Conservation (phyloP, 2,329 filamentous ascomycete species). For the Cladosporium sp. region DNA sequence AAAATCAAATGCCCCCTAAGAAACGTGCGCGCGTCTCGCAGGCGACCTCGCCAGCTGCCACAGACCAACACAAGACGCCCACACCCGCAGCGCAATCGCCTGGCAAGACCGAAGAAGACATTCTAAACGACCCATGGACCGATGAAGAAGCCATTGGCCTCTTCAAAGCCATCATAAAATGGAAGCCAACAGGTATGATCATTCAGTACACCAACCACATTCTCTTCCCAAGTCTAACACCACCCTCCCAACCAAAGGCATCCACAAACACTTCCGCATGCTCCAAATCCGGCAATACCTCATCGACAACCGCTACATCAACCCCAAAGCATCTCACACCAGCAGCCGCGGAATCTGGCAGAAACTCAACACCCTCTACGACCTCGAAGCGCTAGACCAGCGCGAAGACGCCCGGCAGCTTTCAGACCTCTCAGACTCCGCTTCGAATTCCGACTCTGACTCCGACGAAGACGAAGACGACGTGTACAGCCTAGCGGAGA, state of each 20-base stretch:
- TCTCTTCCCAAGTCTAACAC: neutral
- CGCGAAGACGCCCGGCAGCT: constrained; percentile 64
- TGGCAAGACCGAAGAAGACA: constrained; percentile 43
- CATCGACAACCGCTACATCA: constrained; percentile 32
- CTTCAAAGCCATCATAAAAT: constrained; percentile 86
- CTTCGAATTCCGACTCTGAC: constrained; percentile 14
- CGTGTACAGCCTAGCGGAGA: constrained; percentile 33
- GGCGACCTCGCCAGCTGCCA: constrained; percentile 53
- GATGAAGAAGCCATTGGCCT: constrained; percentile 91
- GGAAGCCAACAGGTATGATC: constrained; percentile 74
- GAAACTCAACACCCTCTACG: constrained; percentile 79
- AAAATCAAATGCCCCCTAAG: constrained; percentile 58
- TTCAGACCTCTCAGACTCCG: constrained; percentile 23
- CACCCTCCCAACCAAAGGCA: constrained; percentile 51
- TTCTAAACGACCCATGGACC: constrained; percentile 75
- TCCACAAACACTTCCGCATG: constrained; percentile 93
- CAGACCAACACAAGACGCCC: constrained; percentile 37
- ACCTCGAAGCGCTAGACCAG: constrained; percentile 80
- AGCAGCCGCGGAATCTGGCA: constrained; percentile 88
- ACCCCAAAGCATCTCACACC: constrained; percentile 56
- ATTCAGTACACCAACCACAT: constrained; percentile 41
- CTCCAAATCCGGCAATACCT: constrained; percentile 59
- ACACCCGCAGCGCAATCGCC: constrained; percentile 27
- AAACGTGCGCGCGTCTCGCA: constrained; percentile 59
- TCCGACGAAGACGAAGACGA: constrained; percentile 31